phyloP scores from a whole-genome alignment of 148 eudicot genomes.

The Pouteria glomerata region DNA sequence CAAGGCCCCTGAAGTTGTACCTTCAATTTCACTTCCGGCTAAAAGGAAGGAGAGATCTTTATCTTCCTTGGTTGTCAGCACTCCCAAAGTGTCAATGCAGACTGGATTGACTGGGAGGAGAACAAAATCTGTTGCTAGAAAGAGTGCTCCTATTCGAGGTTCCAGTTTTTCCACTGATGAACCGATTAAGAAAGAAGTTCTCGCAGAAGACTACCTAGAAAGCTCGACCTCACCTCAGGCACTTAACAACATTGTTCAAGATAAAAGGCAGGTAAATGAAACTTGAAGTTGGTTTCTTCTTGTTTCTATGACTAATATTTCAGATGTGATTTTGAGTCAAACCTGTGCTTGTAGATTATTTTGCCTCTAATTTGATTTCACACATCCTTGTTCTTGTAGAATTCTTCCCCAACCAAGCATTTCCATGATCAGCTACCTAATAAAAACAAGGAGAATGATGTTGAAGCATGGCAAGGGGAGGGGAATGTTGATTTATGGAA shows the following conservation, averaged over 20 bases:
- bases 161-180: constrained; percentile 39
- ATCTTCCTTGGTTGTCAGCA: constrained; percentile 66
- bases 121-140: constrained; percentile 44
- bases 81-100: constrained; percentile 52
- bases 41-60: constrained; percentile 77
- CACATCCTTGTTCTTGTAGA: constrained; percentile 20
- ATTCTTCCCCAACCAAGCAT: constrained; percentile 36
- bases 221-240: constrained; percentile 55
- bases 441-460: constrained; percentile 22
- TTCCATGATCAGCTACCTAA: constrained; percentile 26
- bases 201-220: constrained; percentile 36
- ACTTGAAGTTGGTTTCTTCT: not conserved
- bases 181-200: constrained; percentile 39
- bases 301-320: not conserved
- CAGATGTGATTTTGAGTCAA: not conserved
- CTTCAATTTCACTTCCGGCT: constrained; percentile 43
- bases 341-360: not conserved
- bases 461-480: constrained; percentile 38
- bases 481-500: constrained; percentile 61
- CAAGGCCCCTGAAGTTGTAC: constrained; percentile 44
- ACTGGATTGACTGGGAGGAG: constrained; percentile 57
- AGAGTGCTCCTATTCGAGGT: constrained; percentile 37
- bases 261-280: constrained; percentile 51
- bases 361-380: not conserved
- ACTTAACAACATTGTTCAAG: constrained; percentile 39